These are phyloP conservation scores for Simplicillium sp. DNA, from an alignment of 2,329 filamentous ascomycete species.

Conservation along the genomic window DNA sequence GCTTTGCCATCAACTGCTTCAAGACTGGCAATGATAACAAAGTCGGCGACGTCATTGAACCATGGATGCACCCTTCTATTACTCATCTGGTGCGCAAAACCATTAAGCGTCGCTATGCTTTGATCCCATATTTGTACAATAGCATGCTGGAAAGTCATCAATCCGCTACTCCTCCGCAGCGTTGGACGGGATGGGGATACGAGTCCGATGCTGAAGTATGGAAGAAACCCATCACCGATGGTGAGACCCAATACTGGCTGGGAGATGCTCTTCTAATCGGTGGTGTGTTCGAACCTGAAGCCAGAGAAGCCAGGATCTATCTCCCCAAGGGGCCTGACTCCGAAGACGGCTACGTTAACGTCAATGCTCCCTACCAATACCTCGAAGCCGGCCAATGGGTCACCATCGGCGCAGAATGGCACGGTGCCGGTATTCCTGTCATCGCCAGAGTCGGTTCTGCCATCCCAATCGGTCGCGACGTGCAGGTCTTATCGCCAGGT, in stretches of 20 bases:
- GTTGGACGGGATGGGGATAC: slow-evolving; percentile 68
- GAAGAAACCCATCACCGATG: slow-evolving; percentile 47
- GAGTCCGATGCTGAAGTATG: slow-evolving; percentile 59
- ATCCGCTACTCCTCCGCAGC: slow-evolving; percentile 52
- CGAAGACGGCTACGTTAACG: slow-evolving; percentile 51
- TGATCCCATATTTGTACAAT: slow-evolving; percentile 64
- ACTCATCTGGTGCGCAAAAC: slow-evolving; percentile 52
- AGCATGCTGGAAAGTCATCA: slow-evolving; percentile 52
- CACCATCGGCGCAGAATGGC: slow-evolving; percentile 29
- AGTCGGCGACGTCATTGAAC: slow-evolving; percentile 65
- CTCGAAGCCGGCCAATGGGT: slow-evolving; percentile 33
- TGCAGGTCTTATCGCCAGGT: slow-evolving; percentile 24
- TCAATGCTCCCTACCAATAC: slow-evolving; percentile 51
- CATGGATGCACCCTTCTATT: slow-evolving; percentile 66
- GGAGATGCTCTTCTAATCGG: slow-evolving; percentile 57
- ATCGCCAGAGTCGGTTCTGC: slow-evolving; percentile 27
- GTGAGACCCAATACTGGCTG: slow-evolving; percentile 66
- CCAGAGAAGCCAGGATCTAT: slow-evolving; percentile 47
- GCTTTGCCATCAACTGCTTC: slow-evolving; percentile 72
- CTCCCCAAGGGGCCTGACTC: slow-evolving; percentile 39
- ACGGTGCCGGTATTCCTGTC: slow-evolving; percentile 28
- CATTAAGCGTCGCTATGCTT: slow-evolving; percentile 61
- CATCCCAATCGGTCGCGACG: slow-evolving; percentile 26
- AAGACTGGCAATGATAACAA: slow-evolving; percentile 60
- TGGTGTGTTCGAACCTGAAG: slow-evolving; percentile 55